Evolutionary conservation across 2,329 filamentous ascomycete genomes (phyloP).

Genomic region (Alternaria solani): DNA sequence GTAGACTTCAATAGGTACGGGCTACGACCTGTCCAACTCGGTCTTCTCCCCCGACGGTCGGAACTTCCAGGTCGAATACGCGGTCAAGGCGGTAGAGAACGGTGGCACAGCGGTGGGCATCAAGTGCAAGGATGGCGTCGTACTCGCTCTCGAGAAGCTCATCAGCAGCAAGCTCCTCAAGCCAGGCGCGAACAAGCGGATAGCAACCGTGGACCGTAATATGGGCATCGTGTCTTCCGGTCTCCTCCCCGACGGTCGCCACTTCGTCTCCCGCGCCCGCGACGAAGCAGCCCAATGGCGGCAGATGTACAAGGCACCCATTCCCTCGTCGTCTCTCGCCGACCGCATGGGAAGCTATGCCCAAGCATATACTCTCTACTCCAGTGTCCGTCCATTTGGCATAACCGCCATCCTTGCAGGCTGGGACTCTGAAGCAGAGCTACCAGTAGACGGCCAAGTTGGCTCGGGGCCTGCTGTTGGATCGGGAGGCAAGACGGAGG

Average conservation of each 20-base stretch:
- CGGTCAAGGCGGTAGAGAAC: slow-evolving; percentile 97
- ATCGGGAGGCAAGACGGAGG: slow-evolving; percentile 80
- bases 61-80: slow-evolving; percentile 98
- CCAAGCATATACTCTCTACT: slow-evolving; percentile 97
- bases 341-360: slow-evolving; percentile 95
- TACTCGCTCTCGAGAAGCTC: slow-evolving; percentile 96
- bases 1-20: slow-evolving; percentile 98
- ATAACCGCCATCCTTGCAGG: slow-evolving; percentile 94
- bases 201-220: slow-evolving; percentile 92
- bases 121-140: slow-evolving; percentile 94
- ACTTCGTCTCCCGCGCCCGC: slow-evolving; percentile 92
- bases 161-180: slow-evolving; percentile 95
- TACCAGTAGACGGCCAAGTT: slow-evolving; percentile 88
- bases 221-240: slow-evolving; percentile 93
- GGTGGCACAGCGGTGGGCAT: slow-evolving; percentile 96
- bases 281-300: slow-evolving; percentile 94
- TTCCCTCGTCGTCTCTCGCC: slow-evolving; percentile 86
- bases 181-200: slow-evolving; percentile 94
- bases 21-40: slow-evolving; percentile 99
- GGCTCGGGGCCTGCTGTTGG: slow-evolving; percentile 80
- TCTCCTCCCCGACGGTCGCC: slow-evolving; percentile 91
- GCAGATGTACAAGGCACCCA: slow-evolving; percentile 91
- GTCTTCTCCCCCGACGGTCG: slow-evolving; percentile 99
- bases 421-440: slow-evolving; percentile 87
- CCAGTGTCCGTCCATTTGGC: slow-evolving; percentile 94